Conservation (phyloP, 2,329 filamentous ascomycete genomes). For the Aspergillus sp. region DNA sequence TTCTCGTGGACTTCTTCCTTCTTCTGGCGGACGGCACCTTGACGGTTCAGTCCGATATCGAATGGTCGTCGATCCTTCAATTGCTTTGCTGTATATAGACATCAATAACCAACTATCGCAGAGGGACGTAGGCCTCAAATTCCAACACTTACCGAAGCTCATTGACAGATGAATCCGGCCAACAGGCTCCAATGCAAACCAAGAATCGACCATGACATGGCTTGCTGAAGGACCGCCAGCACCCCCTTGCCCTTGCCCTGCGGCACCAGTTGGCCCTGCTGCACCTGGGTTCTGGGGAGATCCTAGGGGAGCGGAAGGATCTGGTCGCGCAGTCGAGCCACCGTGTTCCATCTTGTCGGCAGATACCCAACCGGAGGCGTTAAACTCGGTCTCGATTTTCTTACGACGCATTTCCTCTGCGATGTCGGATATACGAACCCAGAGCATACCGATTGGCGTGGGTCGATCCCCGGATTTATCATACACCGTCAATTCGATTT, state of each 20-base stretch:
- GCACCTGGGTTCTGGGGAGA: constrained; percentile 21
- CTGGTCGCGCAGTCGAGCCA: constrained; percentile 42
- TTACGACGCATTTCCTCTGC: constrained; percentile 96
- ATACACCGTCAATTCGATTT: constrained; percentile 95
- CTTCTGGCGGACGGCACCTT: constrained; percentile 91
- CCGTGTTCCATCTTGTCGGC: constrained; percentile 83
- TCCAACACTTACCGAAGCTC: constrained; percentile 58
- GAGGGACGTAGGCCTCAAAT: background rate
- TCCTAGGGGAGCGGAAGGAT: constrained; percentile 47
- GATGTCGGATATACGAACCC: constrained; percentile 95
- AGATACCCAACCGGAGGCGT: constrained; percentile 91
- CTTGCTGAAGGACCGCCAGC: constrained; percentile 25
- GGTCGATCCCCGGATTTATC: constrained; percentile 89
- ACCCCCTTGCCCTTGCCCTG: constrained; percentile 24
- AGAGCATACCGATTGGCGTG: constrained; percentile 87
- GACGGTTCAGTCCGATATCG: constrained; percentile 84
- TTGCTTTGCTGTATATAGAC: constrained; percentile 59
- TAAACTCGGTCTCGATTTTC: constrained; percentile 93
- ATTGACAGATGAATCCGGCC: constrained; percentile 87
- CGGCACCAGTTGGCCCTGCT: constrained; percentile 18
- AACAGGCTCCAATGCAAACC: constrained; percentile 94
- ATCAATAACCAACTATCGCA: constrained; percentile 11
- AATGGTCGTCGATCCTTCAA: constrained; percentile 74
- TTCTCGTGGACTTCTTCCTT: constrained; percentile 99
- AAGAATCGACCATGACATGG: constrained; percentile 64